Conservation (phyloP, 805 yeast genomes). For the Starmerella stigmatis region DNA sequence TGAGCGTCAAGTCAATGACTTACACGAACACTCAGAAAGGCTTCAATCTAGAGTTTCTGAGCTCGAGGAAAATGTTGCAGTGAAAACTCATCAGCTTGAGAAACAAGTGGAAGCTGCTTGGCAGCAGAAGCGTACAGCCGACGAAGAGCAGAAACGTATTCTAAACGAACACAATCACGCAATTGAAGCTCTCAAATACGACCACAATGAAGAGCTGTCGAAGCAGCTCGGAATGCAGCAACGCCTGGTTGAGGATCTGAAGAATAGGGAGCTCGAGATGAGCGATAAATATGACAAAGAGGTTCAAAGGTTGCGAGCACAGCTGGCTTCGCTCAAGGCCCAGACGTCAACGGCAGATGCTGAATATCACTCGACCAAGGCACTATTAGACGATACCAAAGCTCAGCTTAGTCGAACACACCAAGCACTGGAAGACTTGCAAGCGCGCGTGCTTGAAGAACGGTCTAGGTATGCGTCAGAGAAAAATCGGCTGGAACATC, state of each 20-base stretch:
- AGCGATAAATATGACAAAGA: neutral
- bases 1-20: neutral
- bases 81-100: neutral
- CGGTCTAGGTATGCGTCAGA: neutral
- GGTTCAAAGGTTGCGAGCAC: conserved; percentile 3
- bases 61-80: neutral
- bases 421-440: neutral
- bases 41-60: neutral
- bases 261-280: neutral
- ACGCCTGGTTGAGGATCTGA: conserved; percentile 1
- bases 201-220: conserved; percentile 1
- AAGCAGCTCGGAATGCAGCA: conserved; percentile 2
- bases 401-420: conserved; percentile 4
- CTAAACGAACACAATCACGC: neutral
- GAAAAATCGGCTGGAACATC: conserved; percentile 1
- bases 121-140: conserved; percentile 2
- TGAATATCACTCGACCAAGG: neutral
- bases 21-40: neutral
- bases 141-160: neutral
- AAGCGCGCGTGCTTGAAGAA: conserved; percentile 1
- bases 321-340: conserved; percentile 3
- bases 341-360: neutral
- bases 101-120: neutral
- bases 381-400: neutral
- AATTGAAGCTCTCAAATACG: neutral